A percentile compares a stretch with the other conserved stretches of the same genome.
phyloP scores from a whole-genome alignment of 2,329 filamentous ascomycete species.

The Neoascochyta sp. region DNA sequence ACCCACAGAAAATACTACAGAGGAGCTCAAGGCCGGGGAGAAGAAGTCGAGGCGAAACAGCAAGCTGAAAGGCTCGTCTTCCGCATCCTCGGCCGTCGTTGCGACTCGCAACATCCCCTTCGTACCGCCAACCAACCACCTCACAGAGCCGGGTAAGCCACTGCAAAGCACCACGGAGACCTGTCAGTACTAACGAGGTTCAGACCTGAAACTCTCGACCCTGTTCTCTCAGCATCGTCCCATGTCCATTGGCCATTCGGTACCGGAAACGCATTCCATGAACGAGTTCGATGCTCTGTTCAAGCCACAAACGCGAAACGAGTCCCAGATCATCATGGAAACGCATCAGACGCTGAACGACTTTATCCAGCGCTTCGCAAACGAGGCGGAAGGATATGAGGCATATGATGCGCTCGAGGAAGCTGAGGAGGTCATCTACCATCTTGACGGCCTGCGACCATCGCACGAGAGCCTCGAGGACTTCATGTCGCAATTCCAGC shows the following conservation, averaged over 20 bases:
- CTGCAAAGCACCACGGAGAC: no score
- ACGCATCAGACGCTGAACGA: conserved; percentile 39
- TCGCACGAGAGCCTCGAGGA: conserved; percentile 38
- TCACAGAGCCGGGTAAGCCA: conserved; percentile 61
- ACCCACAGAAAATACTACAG: conserved; percentile 25
- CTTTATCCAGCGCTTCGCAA: conserved; percentile 31
- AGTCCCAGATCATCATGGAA: conserved; percentile 6
- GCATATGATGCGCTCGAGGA: conserved; percentile 7
- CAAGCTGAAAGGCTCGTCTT: conserved; percentile 25
- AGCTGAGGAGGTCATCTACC: conserved; percentile 26
- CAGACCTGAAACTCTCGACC: conserved; percentile 81
- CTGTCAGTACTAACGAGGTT: conserved; percentile 12
- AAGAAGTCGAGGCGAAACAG: conserved; percentile 15
- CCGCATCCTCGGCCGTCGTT: conserved; percentile 18
- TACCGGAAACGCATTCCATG: conserved; percentile 66
- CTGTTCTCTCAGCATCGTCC: conserved; percentile 97
- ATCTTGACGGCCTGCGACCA: conserved; percentile 32
- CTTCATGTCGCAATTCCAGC: conserved; percentile 56
- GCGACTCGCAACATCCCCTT: conserved; percentile 54
- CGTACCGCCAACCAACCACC: conserved; percentile 71
- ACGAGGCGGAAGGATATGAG: conserved; percentile 6
- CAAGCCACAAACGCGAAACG: conserved; percentile 30
- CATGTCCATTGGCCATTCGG: conserved; percentile 65
- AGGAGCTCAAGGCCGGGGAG: conserved; percentile 22
- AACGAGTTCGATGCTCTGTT: conserved; percentile 86